phyloP scores from a whole-genome alignment of 2,329 filamentous ascomycete species.

The Phyllosticta paracitricarpa region DNA sequence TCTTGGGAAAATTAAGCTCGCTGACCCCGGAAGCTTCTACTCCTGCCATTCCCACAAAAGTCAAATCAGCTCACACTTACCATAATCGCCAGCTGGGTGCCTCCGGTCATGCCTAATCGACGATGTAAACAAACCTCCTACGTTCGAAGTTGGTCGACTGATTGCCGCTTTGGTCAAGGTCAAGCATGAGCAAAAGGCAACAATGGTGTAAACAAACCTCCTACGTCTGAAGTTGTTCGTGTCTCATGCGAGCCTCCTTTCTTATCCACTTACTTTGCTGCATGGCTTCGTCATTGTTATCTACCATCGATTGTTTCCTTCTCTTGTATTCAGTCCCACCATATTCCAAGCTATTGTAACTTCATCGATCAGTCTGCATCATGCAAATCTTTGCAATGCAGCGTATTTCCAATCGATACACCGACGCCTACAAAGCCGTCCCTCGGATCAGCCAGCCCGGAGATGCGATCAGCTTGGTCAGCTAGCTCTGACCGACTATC shows the following conservation, averaged over 20 bases:
- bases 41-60: background rate
- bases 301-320: too few species aligned
- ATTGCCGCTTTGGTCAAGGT: background rate
- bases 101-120: background rate
- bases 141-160: background rate
- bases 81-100: background rate
- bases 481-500: background rate
- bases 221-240: background rate
- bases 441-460: background rate
- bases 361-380: too few species aligned
- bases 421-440: background rate
- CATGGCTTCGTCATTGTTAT: background rate
- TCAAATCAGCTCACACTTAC: background rate
- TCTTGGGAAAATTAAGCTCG: background rate
- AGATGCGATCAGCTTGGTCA: background rate
- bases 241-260: background rate
- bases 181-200: background rate
- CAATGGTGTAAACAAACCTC: background rate
- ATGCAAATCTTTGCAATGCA: background rate
- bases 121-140: background rate
- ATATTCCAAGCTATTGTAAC: too few species aligned
- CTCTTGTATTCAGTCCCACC: too few species aligned
- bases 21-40: background rate
- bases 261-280: background rate
- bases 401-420: background rate